phyloP scores from a whole-genome alignment of 495 filamentous ascomycete species.

The Filosporella fistucella region DNA sequence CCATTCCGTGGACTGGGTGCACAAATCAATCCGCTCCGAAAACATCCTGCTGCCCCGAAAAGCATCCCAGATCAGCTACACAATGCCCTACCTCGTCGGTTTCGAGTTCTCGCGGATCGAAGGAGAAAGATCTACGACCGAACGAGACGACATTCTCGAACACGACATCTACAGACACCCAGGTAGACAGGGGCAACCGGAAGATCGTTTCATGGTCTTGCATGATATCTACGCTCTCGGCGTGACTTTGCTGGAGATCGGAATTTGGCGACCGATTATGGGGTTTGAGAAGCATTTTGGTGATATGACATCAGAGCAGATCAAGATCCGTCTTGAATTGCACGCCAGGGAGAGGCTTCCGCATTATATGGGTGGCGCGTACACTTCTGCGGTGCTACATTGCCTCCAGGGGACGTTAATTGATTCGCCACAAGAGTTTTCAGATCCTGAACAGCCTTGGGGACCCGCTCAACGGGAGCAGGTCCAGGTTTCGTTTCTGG shows the following conservation, averaged over 20 bases:
- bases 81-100: slow-evolving; percentile 27
- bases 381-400: too few species aligned
- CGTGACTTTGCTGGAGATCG: slow-evolving; percentile 28
- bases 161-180: slow-evolving; percentile 30
- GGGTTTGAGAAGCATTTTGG: too few species aligned
- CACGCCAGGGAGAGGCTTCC: too few species aligned
- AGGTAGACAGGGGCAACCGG: slow-evolving; percentile 25
- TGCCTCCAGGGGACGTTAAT: too few species aligned
- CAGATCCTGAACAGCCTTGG: too few species aligned
- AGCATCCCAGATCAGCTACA: slow-evolving; percentile 10
- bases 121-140: slow-evolving; percentile 19
- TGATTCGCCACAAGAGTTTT: too few species aligned
- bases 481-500: too few species aligned
- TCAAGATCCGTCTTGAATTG: too few species aligned
- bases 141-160: slow-evolving; percentile 18
- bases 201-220: slow-evolving; percentile 23
- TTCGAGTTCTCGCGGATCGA: slow-evolving; percentile 29
- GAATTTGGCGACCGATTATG: too few species aligned
- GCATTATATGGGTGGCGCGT: too few species aligned
- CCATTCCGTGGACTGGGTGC: slow-evolving; percentile 27
- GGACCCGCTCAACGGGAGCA: too few species aligned
- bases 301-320: too few species aligned
- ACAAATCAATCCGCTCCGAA: slow-evolving; percentile 30
- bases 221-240: slow-evolving; percentile 54
- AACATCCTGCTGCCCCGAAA: slow-evolving; percentile 31